Evolutionary conservation across 1,284 basidiomycete genomes (phyloP), one percentile per base, ranked within the genome.

Genomic region (Coniferiporia weirii): DNA sequence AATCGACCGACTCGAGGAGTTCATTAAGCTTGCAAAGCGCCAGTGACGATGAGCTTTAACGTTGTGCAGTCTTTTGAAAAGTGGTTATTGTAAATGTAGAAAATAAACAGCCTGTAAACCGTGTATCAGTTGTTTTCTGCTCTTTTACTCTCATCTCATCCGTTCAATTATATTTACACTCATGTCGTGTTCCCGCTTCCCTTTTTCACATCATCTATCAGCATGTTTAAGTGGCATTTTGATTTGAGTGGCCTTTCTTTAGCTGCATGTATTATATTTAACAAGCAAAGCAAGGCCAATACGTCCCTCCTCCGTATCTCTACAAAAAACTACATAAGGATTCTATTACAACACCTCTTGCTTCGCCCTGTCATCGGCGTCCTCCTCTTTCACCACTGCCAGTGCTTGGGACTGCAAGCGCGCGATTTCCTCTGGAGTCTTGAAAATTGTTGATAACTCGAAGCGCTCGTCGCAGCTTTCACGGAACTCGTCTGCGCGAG

Each of bases 401-500:
- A 49, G 57, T 9, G 43, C 59, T 46, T 51, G 19, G 7, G 53
- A 13, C 19, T 38, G 53, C 40, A 60, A 36, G 10, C 17, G 36
- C 46, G 61, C 73, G 40, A 80, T 73, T 65, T 87, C 83, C 40
- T 74, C 75, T 1, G 68, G 63, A 1, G 75, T 67, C 70, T 82
- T 85, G 76, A 89, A 90, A 22, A 83, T 70, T 5, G 85, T 88
- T 19, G 89, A 84, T 20, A 84, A 69, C 51, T 73, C 71, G 70
- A 89, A 91, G 60, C 70, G 78, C 10, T 59, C 63, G 53, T 81
- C 76, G 59, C 82, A 84, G 2, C 72, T 74, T 48, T 69, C 64
- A 17, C 81, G 74, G 74, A 88, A 89, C 64, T 86, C 85, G 12
- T 83, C 81, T 1, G 69, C 69, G 6, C 83, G 76, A 1, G 75